Base-by-base conservation (phyloP, 345 rosid genomes). In the Lumnitzera littorea region DNA sequence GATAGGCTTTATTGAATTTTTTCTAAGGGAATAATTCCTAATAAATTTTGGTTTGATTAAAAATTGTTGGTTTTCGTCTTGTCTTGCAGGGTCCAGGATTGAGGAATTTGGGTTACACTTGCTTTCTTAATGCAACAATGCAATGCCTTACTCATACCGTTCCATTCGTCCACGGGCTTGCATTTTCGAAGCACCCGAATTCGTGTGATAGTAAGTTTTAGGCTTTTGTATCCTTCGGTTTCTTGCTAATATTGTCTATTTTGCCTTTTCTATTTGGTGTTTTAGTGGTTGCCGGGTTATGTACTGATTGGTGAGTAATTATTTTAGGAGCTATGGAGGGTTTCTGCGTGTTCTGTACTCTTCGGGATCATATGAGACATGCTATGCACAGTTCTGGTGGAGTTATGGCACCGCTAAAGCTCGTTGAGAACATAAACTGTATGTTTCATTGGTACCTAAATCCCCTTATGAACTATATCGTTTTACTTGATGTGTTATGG, bases 121-220 rank as follows among this genome's bases (percentile, higher is more conserved):
- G 99, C 74, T 95, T 84, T 62, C 58, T 95, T 31, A 95, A 95
- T 65, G 84, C 92, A 7, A 80, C 91, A 41, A 68, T 95, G 69
- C 99, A 95, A 62, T 91, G 99, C 70, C 67, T 95, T 52, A 88
- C 96, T 11, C 99, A 95, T 59, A 86, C 97, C 0, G 87, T 91
- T 63, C 89, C 91, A 0, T 67, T 91, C 57, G 73, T 91, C 48
- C 69, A 75, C 66, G 81, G 75, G 57, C 85, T 95, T 58, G 71
- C 61, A 24, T 61, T 80, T 36, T 81, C 24, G 51, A 64, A 74
- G 46, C 83, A 76, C 67, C 65, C 54, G 2, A 16, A 12, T 64
- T 78, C 77, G 4, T 88, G 99, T 55, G 51, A 75, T 57, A 59
- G 88, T 80, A 76, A 52, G 58, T 51, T 29, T 48, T 51, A 5